A percentile compares a stretch with the other conserved stretches of the same genome.
Conservation (phyloP, 2,329 filamentous ascomycete species). For the Sporothrix pseudoabietina region DNA sequence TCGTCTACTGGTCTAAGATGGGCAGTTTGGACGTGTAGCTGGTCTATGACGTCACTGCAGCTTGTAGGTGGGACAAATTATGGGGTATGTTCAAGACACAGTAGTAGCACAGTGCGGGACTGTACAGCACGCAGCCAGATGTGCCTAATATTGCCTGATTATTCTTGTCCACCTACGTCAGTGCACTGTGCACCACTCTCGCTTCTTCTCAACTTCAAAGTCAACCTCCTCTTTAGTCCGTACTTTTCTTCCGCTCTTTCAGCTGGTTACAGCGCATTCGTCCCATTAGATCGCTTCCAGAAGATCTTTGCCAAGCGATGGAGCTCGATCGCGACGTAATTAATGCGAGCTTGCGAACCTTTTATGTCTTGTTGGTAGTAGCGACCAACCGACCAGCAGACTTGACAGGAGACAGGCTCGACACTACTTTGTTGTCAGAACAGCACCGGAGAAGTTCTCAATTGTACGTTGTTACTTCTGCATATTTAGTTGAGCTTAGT, state of each 20-base stretch:
- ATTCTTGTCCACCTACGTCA: neutral
- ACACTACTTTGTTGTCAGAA: neutral
- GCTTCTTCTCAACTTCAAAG: neutral
- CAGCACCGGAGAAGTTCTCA: no score
- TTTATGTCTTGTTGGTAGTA: no score
- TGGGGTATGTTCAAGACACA: neutral
- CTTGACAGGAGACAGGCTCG: neutral
- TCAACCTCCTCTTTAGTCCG: neutral
- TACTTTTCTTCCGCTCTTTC: neutral
- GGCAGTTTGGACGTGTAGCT: conserved; percentile 64
- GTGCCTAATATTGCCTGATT: neutral
- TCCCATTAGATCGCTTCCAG: neutral
- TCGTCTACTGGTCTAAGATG: conserved; percentile 40
- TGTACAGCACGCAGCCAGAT: neutral
- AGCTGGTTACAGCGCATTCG: neutral
- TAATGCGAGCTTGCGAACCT: neutral
- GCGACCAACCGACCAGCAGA: neutral
- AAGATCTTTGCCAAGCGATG: conserved; percentile 13
- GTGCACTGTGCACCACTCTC: neutral
- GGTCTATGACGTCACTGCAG: conserved; percentile 63
- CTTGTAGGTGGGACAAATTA: conserved; percentile 48
- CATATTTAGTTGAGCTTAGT: no score
- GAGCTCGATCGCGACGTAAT: neutral
- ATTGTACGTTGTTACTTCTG: no score
- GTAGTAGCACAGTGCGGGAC: neutral